phyloP scores from a whole-genome alignment of 768 basidiomycete species.

The Tylopilus plumbeoviolaceoides region DNA sequence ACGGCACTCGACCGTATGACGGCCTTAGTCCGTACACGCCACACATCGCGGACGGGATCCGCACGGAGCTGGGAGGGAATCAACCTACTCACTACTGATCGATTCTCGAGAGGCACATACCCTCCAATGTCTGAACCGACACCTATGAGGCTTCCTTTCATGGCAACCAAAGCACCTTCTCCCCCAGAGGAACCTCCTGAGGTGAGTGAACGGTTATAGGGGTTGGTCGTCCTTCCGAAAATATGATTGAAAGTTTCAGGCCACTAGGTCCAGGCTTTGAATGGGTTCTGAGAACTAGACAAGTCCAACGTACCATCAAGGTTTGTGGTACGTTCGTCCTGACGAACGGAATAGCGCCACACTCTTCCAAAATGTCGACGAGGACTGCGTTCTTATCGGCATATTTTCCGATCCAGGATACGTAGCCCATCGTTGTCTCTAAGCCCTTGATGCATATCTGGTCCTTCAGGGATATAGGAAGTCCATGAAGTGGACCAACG shows the following conservation, averaged over 20 bases:
- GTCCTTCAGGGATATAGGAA: slow-evolving; percentile 74
- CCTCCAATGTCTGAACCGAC: slow-evolving; percentile 82
- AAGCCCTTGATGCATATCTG: slow-evolving; percentile 65
- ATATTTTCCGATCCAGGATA: slow-evolving; percentile 63
- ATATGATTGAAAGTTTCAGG: slow-evolving; percentile 75
- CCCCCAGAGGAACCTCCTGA: slow-evolving; percentile 83
- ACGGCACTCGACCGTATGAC: slow-evolving; percentile 26
- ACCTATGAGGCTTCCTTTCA: slow-evolving; percentile 47
- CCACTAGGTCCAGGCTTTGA: slow-evolving; percentile 44
- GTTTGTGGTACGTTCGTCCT: slow-evolving; percentile 76
- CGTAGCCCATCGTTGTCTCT: slow-evolving; percentile 73
- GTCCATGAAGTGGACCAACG: slow-evolving; percentile 70
- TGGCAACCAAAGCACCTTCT: slow-evolving; percentile 69
- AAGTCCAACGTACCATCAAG: slow-evolving; percentile 49
- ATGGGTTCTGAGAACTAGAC: not conserved
- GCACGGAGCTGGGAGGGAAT: slow-evolving; percentile 49
- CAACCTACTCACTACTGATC: not conserved
- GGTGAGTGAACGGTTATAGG: slow-evolving; percentile 66
- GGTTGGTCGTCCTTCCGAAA: slow-evolving; percentile 77
- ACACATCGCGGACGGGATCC: slow-evolving; percentile 57
- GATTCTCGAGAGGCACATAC: slow-evolving; percentile 33
- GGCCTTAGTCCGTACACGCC: slow-evolving; percentile 71
- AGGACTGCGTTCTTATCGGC: slow-evolving; percentile 58
- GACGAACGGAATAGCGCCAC: slow-evolving; percentile 69
- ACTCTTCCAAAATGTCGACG: slow-evolving; percentile 59